phyloP scores from a whole-genome alignment of 306 rosid genomes.

The Sesbania bispinosa region DNA sequence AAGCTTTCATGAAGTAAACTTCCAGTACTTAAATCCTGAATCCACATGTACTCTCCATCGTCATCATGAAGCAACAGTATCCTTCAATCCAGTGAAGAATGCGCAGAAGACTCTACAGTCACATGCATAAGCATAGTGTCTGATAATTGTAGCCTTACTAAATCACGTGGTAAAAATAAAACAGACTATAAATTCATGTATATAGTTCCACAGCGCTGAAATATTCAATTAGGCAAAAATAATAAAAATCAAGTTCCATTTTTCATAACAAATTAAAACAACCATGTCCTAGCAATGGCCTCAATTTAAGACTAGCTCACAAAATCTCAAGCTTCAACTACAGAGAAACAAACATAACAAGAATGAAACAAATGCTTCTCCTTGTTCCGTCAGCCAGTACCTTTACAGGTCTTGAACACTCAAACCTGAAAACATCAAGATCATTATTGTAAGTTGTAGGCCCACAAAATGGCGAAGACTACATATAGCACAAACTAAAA shows the following conservation, averaged over 20 bases:
- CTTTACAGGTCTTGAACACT: constrained; percentile 78
- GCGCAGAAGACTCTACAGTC: neutral
- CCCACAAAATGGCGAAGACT: neutral
- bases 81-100: neutral
- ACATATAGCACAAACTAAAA: neutral
- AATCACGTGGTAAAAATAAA: neutral
- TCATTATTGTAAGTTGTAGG: neutral
- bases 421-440: constrained; percentile 53
- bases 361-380: constrained; percentile 10
- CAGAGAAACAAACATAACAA: constrained; percentile 9
- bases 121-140: neutral
- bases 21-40: too few relatives aligned
- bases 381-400: neutral
- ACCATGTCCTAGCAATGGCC: constrained; percentile 5
- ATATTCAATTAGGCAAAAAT: neutral
- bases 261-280: constrained; percentile 14
- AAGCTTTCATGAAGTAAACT: too few relatives aligned
- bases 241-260: constrained; percentile 9
- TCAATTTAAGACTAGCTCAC: constrained; percentile 12
- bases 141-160: neutral
- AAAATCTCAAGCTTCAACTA: constrained; percentile 19
- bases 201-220: neutral
- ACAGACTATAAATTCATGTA: neutral
- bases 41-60: too few relatives aligned
- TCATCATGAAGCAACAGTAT: too few relatives aligned